Evolutionary conservation across 306 rosid genomes (phyloP).

Genomic region (Prunus davidiana): DNA sequence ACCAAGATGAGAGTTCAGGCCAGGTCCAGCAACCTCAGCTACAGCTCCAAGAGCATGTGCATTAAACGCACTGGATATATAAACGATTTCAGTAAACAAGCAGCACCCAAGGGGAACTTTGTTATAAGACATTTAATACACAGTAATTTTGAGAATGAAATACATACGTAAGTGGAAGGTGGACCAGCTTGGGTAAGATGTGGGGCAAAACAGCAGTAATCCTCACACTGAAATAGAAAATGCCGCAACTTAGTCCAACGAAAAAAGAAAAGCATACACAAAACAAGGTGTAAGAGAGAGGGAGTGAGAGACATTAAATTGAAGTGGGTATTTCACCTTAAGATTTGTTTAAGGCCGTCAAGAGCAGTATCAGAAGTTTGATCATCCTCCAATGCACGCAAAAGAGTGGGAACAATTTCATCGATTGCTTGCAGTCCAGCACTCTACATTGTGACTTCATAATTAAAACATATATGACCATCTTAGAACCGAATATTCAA

Average conservation of each 20-base stretch:
- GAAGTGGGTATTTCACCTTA: slow-evolving; percentile 48
- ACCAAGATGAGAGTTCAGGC: slow-evolving; percentile 78
- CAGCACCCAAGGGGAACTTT: not conserved
- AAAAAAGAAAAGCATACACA: not conserved
- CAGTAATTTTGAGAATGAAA: slow-evolving; percentile 18
- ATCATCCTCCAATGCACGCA: slow-evolving; percentile 92
- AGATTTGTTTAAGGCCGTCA: slow-evolving; percentile 95
- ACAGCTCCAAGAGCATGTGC: slow-evolving; percentile 98
- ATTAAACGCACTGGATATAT: slow-evolving; percentile 69
- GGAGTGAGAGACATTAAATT: not conserved
- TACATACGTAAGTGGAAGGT: slow-evolving; percentile 83
- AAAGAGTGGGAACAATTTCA: slow-evolving; percentile 92
- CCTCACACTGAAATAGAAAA: slow-evolving; percentile 60
- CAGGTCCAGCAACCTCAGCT: slow-evolving; percentile 96
- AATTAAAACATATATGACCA: not conserved
- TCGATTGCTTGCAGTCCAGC: slow-evolving; percentile 99
- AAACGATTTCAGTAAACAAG: slow-evolving; percentile 11
- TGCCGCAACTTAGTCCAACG: slow-evolving; percentile 18
- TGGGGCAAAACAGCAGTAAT: slow-evolving; percentile 94
- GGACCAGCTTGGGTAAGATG: slow-evolving; percentile 91
- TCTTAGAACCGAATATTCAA: not conserved
- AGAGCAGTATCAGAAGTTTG: slow-evolving; percentile 91
- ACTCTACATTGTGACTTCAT: slow-evolving; percentile 48
- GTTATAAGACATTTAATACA: not conserved
- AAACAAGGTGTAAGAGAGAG: not conserved